Evolutionary conservation across 73 alveolate species (phyloP).

Genomic region (Durusdinium trenchii): DNA sequence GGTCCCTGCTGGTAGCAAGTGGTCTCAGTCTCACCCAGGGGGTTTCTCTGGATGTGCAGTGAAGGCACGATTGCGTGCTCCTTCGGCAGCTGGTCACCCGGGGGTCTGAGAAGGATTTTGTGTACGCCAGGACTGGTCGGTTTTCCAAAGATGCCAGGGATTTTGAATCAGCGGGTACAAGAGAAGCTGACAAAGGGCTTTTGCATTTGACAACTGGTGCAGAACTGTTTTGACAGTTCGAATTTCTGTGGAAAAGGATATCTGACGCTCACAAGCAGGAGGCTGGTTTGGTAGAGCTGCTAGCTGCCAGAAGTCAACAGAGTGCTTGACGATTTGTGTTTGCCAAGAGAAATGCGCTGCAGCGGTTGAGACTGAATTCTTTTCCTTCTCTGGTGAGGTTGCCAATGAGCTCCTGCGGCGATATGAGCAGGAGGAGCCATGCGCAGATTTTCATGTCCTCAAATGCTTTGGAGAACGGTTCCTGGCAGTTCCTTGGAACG

Average conservation of each 20-base stretch:
- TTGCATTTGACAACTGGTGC: not conserved
- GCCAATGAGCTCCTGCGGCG: slow-evolving; percentile 86
- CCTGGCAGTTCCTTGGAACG: no score
- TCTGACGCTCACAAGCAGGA: slow-evolving; percentile 88
- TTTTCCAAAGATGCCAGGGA: no score
- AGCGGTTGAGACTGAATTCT: not conserved
- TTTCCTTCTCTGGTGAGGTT: not conserved
- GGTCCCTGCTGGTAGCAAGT: no score
- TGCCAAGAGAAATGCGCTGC: not conserved
- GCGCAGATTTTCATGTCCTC: not conserved
- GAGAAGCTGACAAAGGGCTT: no score
- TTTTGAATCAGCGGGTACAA: no score
- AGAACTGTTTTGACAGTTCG: not conserved
- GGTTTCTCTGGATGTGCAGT: not conserved
- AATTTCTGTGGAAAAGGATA: slow-evolving; percentile 6
- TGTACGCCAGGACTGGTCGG: slow-evolving; percentile 63
- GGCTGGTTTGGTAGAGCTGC: slow-evolving; percentile 30
- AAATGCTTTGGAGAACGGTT: no score
- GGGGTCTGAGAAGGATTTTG: slow-evolving; percentile 90
- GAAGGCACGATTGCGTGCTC: slow-evolving; percentile 92
- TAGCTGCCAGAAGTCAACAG: no score
- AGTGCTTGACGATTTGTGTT: not conserved
- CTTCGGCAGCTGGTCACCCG: slow-evolving; percentile 94
- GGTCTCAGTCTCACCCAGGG: not conserved
- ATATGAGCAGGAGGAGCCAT: slow-evolving; percentile 70